These are phyloP conservation scores for Epichloe bromicola DNA, from an alignment of 2,329 filamentous ascomycete genomes.

Conservation along the genomic window DNA sequence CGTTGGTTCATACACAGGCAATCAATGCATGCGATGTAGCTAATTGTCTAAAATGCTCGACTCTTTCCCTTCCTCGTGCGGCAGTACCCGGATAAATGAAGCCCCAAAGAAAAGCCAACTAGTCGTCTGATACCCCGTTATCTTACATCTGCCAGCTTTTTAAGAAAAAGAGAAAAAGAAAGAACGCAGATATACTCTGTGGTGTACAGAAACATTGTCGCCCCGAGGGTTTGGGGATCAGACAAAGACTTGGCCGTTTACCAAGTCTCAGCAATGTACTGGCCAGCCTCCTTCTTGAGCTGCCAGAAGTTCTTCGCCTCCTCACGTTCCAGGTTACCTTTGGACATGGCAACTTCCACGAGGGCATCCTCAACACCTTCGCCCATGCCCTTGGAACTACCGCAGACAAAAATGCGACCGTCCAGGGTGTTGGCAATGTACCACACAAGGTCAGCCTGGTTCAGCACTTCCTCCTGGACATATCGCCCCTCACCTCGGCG, in stretches of 20 bases:
- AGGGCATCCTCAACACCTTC: conserved; percentile 86
- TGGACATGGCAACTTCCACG: conserved; percentile 81
- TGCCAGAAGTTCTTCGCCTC: conserved; percentile 84
- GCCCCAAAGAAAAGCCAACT: neutral
- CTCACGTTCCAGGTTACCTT: conserved; percentile 71
- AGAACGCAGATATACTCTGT: neutral
- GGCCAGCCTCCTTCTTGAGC: conserved; percentile 79
- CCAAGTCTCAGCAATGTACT: conserved; percentile 85
- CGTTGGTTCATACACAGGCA: neutral
- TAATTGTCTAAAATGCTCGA: neutral
- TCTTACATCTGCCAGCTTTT: neutral
- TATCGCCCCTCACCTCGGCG: conserved; percentile 71
- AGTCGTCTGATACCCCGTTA: neutral
- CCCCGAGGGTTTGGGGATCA: neutral
- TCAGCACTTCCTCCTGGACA: conserved; percentile 86
- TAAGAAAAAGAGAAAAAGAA: neutral
- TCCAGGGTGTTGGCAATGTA: conserved; percentile 95
- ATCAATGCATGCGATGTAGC: neutral
- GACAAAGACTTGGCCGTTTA: conserved; percentile 16
- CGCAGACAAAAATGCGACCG: conserved; percentile 91
- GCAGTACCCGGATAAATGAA: neutral
- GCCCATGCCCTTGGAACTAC: conserved; percentile 91
- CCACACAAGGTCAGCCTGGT: conserved; percentile 95
- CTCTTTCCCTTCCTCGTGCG: neutral
- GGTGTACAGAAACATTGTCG: neutral